phyloP scores from a whole-genome alignment of 495 filamentous ascomycete species.

The Xylona heveae region DNA sequence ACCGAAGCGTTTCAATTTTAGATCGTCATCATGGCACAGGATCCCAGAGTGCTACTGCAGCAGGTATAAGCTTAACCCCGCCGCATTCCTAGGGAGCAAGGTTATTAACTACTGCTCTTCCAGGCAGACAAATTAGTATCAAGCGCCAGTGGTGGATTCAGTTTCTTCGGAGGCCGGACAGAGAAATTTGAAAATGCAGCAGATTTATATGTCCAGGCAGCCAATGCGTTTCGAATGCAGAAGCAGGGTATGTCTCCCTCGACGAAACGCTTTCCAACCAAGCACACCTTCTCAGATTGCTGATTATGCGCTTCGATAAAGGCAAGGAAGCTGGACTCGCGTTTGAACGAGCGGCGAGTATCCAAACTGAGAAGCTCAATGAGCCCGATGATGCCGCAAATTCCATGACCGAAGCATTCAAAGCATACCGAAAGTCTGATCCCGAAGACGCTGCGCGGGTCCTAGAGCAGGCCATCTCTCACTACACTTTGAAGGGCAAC shows the following conservation, averaged over 20 bases:
- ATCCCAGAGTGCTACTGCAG: constrained; percentile 35
- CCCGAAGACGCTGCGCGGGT: constrained; percentile 61
- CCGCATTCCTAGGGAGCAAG: constrained; percentile 4
- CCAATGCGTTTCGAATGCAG: constrained; percentile 59
- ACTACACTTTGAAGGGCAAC: constrained; percentile 68
- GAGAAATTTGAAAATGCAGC: constrained; percentile 76
- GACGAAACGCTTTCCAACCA: not conserved
- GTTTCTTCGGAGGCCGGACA: constrained; percentile 54
- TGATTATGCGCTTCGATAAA: constrained; percentile 11
- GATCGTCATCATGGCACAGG: constrained; percentile 18
- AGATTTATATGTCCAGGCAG: constrained; percentile 61
- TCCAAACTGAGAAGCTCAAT: constrained; percentile 56
- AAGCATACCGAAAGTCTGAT: constrained; percentile 62
- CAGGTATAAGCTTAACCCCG: constrained; percentile 21
- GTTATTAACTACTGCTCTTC: constrained; percentile 2
- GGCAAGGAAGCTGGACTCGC: constrained; percentile 62
- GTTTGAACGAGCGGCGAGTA: constrained; percentile 56
- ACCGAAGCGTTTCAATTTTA: no score
- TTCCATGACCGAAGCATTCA: constrained; percentile 56
- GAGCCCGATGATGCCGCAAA: constrained; percentile 82
- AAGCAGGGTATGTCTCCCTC: constrained; percentile 31
- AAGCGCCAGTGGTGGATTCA: constrained; percentile 47
- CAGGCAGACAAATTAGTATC: constrained; percentile 63
- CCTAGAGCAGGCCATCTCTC: constrained; percentile 48
- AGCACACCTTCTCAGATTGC: not conserved